These are phyloP conservation scores for Phylloporus sp. DNA, from an alignment of 768 basidiomycete species.

Conservation along the genomic window DNA sequence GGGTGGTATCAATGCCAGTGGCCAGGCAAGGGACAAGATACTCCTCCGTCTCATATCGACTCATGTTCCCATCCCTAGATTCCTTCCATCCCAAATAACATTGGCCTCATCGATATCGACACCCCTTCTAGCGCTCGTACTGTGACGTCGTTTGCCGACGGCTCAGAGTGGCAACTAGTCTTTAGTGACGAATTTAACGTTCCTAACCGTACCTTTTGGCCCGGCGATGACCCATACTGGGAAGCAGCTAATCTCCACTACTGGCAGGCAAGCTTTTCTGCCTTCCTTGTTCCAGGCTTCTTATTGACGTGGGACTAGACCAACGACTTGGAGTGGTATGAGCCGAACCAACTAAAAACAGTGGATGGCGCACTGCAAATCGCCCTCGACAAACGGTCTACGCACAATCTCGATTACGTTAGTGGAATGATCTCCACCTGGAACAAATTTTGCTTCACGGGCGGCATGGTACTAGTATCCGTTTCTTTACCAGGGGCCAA, in stretches of 20 bases:
- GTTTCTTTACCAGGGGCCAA: slow-evolving; percentile 72
- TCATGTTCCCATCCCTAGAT: slow-evolving; percentile 35
- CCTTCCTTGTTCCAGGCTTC: not conserved
- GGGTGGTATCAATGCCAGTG: slow-evolving; percentile 72
- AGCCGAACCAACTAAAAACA: slow-evolving; percentile 75
- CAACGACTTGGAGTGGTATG: slow-evolving; percentile 85
- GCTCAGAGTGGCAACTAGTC: slow-evolving; percentile 58
- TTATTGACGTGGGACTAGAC: slow-evolving; percentile 38
- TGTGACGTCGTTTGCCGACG: slow-evolving; percentile 48
- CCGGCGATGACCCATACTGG: slow-evolving; percentile 86
- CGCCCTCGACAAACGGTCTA: slow-evolving; percentile 61
- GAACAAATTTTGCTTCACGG: slow-evolving; percentile 97
- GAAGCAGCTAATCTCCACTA: slow-evolving; percentile 81
- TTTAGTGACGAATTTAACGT: slow-evolving; percentile 89
- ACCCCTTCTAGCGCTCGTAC: slow-evolving; percentile 64
- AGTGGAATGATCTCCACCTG: slow-evolving; percentile 65
- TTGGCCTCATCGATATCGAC: slow-evolving; percentile 69
- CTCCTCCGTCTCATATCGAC: not conserved
- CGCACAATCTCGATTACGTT: slow-evolving; percentile 69
- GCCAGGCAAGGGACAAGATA: slow-evolving; percentile 47
- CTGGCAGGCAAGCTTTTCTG: slow-evolving; percentile 48
- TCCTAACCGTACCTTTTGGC: slow-evolving; percentile 74
- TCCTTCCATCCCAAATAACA: slow-evolving; percentile 57
- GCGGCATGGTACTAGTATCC: slow-evolving; percentile 69
- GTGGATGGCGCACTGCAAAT: slow-evolving; percentile 70